Evolutionary conservation across 1,139 yeast species (phyloP), one percentile per base, ranked within the genome.

Genomic region (Suhomyces kunorum): DNA sequence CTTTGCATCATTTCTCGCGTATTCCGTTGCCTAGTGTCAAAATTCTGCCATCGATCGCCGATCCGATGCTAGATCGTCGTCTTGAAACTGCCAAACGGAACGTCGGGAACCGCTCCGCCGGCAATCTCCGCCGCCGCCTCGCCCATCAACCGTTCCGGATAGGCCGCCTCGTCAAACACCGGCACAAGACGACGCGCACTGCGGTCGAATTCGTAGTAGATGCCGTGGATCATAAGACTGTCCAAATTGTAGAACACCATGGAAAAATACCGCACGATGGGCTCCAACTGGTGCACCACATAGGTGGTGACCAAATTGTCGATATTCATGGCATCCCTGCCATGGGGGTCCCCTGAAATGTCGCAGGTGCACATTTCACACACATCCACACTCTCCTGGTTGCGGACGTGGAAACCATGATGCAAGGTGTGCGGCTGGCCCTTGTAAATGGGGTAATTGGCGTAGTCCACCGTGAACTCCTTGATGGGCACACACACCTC

Each of bases 341-440:
- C 69, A 7, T 47, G 34, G 6, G 64, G 63, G 39, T 64, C 70
- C 2, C 39, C 39, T 6, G 44, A 44, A 8, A 59, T 11, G 24
- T 53, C 42, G 42, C 73, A 67, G 8, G 43, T 34, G 46, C 72
- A 66, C 6, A 32, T 27, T 12, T 34, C 40, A 9, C 38, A 34
- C 16, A 36, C 33, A 8, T 32, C 40, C 14, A n/a, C 14, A 9
- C 28, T 24, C 4, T 29, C 32, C 7, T 34, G 40, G 31, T 39
- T 33, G 9, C 28, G 34, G 8, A 33, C 31, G 46, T 68, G 74
- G 45, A 64, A 66, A 29, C 61, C 64, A 20, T 50, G 47, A 46
- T 68, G 74, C 17, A 68, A 53, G 0, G 68, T 62, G 45, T 67
- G 68, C 5, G 71, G 70, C 38, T 61, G 61, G 4, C 74, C 74